phyloP scores from a whole-genome alignment of 2,329 filamentous ascomycete species.

The Neonectria hederae region DNA sequence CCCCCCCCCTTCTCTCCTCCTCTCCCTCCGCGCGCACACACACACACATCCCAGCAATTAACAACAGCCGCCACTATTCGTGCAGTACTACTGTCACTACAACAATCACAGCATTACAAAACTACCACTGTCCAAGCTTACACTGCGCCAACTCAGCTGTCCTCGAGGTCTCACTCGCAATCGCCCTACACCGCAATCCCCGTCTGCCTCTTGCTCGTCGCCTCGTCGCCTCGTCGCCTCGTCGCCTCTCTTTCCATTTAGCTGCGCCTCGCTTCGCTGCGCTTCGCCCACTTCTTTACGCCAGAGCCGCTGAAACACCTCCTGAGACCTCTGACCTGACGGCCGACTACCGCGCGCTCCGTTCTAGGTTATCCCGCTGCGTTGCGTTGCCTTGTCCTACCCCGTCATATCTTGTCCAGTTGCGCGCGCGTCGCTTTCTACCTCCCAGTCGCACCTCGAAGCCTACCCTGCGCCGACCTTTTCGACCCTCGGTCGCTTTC shows the following conservation, averaged over 20 bases:
- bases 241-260: not conserved
- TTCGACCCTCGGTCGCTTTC: not conserved
- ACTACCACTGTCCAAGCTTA: slow-evolving; percentile 14
- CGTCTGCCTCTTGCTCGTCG: not conserved
- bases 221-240: not conserved
- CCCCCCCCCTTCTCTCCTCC: slow-evolving; percentile 17
- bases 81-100: slow-evolving; percentile 14
- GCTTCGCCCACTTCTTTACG: slow-evolving; percentile 5
- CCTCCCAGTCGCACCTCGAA: not conserved
- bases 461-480: not conserved
- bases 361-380: not conserved
- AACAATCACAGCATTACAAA: slow-evolving; percentile 18
- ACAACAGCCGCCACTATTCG: slow-evolving; percentile 16
- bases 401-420: not conserved
- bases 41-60: slow-evolving; percentile 28
- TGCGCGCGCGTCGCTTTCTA: not conserved
- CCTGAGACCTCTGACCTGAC: not conserved
- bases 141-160: slow-evolving; percentile 8
- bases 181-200: slow-evolving; percentile 1
- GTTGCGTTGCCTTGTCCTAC: not conserved
- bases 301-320: slow-evolving; percentile 18
- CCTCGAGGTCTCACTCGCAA: slow-evolving; percentile 3
- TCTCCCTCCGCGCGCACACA: slow-evolving; percentile 32
- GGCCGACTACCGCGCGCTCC: slow-evolving; percentile 8
- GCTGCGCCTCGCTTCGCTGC: slow-evolving; percentile 3